Evolutionary conservation across 768 basidiomycete species (phyloP), one percentile per base, ranked within the genome.

Genomic region (Tubosaeta sp.): DNA sequence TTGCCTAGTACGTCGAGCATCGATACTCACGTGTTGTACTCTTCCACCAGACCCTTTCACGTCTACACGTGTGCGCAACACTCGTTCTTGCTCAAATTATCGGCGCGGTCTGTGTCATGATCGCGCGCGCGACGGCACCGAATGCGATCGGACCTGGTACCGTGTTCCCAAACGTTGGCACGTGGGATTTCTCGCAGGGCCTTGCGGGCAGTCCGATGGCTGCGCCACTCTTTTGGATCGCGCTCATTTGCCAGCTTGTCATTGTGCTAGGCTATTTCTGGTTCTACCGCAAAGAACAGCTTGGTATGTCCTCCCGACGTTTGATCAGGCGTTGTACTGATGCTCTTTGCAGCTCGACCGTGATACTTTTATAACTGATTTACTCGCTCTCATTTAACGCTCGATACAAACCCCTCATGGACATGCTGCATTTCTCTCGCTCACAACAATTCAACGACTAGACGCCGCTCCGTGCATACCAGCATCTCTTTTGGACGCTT

Each of bases 211-310:
- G 90, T 59, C 90, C 90, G 19, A 84, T 92, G 81, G 88, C 86
- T 18, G 75, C 80, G 14, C 84, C 90, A 48, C 77, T 88, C 40
- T 95, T 95, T 76, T 95, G 93, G 93, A 70, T 94, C 45, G 90
- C 90, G 41, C 73, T 90, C 49, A 59, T 82, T 7, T 88, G 83
- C 65, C 90, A 92, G 65, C 63, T 95, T 48, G 68, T 93, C 58
- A 92, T 95, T 63, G 90, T 94, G 51, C 69, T 85, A 53, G 93
- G 93, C 19, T 95, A 95, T 73, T 93, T 94, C 76, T 90, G 90
- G 90, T 94, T 95, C 81, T 95, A 94, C 71, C 84, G 93, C 69
- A 93, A 91, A 73, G 93, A 95, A 71, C 93, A 95, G 67, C 80
- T 95, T 53, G 70, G 87, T 88, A 65, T 46, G 87, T 76, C 10